Evolutionary conservation across 441 rosid genomes (phyloP).

Genomic region (Biscutella laevigata): DNA sequence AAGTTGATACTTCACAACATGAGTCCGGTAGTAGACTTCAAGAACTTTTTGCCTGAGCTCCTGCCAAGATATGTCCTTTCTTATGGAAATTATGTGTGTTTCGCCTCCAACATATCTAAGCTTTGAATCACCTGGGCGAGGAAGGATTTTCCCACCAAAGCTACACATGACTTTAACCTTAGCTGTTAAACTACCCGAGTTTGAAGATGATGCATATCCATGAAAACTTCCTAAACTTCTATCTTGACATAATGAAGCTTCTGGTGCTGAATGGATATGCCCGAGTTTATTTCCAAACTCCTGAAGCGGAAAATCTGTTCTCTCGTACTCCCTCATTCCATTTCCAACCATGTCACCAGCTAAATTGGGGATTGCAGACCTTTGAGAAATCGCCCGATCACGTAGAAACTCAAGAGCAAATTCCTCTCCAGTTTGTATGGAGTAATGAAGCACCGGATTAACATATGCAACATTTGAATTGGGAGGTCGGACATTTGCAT

Average conservation of each 20-base stretch:
- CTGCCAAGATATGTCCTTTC: conserved; percentile 58
- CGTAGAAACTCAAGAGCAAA: conserved; percentile 87
- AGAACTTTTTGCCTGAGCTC: conserved; percentile 55
- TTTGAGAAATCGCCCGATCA: conserved; percentile 58
- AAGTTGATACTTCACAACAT: conserved; percentile 57
- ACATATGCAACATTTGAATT: conserved; percentile 42
- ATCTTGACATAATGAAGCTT: conserved; percentile 38
- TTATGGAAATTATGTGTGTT: conserved; percentile 53
- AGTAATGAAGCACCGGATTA: conserved; percentile 64
- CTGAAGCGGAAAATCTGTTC: conserved; percentile 27
- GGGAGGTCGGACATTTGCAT: conserved; percentile 35
- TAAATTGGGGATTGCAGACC: conserved; percentile 37
- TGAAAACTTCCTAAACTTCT: conserved; percentile 29
- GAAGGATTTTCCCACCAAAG: conserved; percentile 77
- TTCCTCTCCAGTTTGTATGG: conserved; percentile 91
- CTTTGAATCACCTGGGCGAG: conserved; percentile 78
- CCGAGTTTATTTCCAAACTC: conserved; percentile 44
- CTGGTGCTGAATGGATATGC: conserved; percentile 46
- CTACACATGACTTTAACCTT: conserved; percentile 76
- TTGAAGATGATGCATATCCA: conserved; percentile 25
- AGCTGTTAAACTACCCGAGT: conserved; percentile 22
- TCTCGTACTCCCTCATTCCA: no score
- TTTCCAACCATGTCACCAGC: conserved; percentile 35
- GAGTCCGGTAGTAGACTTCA: conserved; percentile 46
- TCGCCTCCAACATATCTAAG: conserved; percentile 92